phyloP scores from a whole-genome alignment of 768 basidiomycete species.

The Leccinum ochraceum region DNA sequence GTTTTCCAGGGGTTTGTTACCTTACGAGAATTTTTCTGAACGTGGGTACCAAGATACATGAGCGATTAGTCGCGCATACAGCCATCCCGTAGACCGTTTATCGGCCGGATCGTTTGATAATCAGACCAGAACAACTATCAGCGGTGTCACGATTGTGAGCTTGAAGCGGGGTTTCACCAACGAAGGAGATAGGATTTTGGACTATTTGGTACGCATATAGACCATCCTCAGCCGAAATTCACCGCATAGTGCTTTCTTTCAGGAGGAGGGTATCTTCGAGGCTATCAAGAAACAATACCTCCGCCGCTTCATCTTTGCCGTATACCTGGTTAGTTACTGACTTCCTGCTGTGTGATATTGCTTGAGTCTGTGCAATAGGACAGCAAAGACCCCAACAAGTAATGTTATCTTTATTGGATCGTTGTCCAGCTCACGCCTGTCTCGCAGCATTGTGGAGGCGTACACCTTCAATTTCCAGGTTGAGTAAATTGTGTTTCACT shows the following conservation, averaged over 20 bases:
- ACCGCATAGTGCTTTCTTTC: constrained; percentile 6
- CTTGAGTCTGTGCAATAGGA: constrained; percentile 50
- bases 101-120: constrained; percentile 41
- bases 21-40: constrained; percentile 76
- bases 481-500: background rate
- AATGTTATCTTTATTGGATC: constrained; percentile 21
- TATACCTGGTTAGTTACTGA: constrained; percentile 64
- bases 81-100: constrained; percentile 22
- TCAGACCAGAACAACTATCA: constrained; percentile 44
- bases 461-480: constrained; percentile 89
- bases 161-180: constrained; percentile 77
- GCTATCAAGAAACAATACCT: constrained; percentile 85
- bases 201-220: constrained; percentile 64
- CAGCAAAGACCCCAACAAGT: constrained; percentile 84
- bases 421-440: constrained; percentile 14
- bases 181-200: constrained; percentile 79
- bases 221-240: constrained; percentile 9
- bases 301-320: constrained; percentile 80
- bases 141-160: constrained; percentile 70
- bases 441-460: constrained; percentile 74
- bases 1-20: constrained; percentile 62
- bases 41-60: constrained; percentile 38
- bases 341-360: background rate
- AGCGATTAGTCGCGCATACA: background rate
- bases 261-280: constrained; percentile 89